Percentiles rank a stretch among this genome's conserved stretches.
Conservation (phyloP, 2,329 filamentous ascomycete species). For the Dryadomyces quercivorus region DNA sequence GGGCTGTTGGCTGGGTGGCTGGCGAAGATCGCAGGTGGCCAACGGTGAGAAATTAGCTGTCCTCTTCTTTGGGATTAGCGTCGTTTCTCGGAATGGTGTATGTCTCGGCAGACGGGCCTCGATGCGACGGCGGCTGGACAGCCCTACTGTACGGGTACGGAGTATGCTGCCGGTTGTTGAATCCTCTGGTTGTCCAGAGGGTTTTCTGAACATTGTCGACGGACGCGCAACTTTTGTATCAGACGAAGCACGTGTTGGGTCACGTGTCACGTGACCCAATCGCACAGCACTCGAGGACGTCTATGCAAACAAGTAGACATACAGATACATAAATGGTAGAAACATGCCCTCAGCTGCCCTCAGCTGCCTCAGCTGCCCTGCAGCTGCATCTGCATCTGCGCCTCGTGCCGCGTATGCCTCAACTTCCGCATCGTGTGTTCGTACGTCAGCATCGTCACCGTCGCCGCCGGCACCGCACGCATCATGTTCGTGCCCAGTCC, state of each 20-base stretch:
- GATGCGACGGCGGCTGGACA: not conserved
- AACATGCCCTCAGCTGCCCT: too few relatives aligned
- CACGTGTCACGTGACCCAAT: not conserved
- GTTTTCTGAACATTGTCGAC: too few relatives aligned
- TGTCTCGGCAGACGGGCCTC: not conserved
- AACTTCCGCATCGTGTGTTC: constrained; percentile 57
- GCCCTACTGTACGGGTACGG: too few relatives aligned
- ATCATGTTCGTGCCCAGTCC: constrained; percentile 98
- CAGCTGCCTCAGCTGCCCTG: not conserved
- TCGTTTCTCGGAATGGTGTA: not conserved
- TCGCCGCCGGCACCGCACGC: constrained; percentile 84
- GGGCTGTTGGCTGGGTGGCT: not conserved
- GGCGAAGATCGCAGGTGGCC: not conserved
- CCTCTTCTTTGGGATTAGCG: not conserved
- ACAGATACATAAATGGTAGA: too few relatives aligned
- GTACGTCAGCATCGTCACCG: constrained; percentile 95
- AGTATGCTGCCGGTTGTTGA: too few relatives aligned
- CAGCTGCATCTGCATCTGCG: constrained; percentile 23
- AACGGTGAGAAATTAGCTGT: not conserved
- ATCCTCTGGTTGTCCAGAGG: too few relatives aligned
- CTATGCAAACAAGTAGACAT: not conserved
- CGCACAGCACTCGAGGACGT: too few relatives aligned
- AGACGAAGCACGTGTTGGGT: not conserved
- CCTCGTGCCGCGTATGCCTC: constrained; percentile 29
- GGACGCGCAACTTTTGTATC: not conserved